These are phyloP conservation scores for Chlamydomonas incerta DNA, from an alignment of 139 green algal genomes.

Conservation along the genomic window DNA sequence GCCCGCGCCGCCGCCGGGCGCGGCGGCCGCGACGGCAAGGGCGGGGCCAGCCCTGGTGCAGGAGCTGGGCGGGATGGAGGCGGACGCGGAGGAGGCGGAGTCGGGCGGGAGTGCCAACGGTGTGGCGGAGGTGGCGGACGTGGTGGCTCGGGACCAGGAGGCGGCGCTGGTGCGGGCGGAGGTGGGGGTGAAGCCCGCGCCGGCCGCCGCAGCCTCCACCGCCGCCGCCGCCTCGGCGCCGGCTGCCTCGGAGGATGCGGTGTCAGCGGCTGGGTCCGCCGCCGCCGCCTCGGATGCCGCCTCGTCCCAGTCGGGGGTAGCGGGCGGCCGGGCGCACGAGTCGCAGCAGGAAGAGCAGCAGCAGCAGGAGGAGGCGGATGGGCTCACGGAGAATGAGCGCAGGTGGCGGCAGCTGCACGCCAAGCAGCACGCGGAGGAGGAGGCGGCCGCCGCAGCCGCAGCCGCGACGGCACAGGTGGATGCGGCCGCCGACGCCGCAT, in stretches of 20 bases:
- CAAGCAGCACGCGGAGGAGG: background rate
- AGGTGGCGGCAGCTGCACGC: conserved; percentile 52
- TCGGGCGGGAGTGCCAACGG: background rate
- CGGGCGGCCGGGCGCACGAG: background rate
- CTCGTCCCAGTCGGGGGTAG: too few relatives aligned
- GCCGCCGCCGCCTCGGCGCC: too few relatives aligned
- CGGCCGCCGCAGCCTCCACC: too few relatives aligned
- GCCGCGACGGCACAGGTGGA: background rate
- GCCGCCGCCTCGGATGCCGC: too few relatives aligned
- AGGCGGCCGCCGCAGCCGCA: background rate
- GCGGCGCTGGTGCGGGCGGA: background rate
- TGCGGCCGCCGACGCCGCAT: background rate
- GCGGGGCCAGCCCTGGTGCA: background rate
- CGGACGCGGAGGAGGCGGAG: background rate
- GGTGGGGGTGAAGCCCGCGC: too few relatives aligned
- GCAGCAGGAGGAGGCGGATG: background rate
- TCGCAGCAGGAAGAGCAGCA: background rate
- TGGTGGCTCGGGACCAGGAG: too few relatives aligned
- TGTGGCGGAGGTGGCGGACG: background rate
- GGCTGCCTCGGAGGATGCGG: too few relatives aligned
- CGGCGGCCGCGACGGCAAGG: background rate
- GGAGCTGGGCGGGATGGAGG: background rate
- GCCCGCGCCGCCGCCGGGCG: conserved; percentile 12
- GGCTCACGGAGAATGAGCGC: conserved; percentile 51
- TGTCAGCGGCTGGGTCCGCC: background rate